Evolutionary conservation across 108 stramenopile species (phyloP).

Genomic region (Pseudonitzschia multiseries): DNA sequence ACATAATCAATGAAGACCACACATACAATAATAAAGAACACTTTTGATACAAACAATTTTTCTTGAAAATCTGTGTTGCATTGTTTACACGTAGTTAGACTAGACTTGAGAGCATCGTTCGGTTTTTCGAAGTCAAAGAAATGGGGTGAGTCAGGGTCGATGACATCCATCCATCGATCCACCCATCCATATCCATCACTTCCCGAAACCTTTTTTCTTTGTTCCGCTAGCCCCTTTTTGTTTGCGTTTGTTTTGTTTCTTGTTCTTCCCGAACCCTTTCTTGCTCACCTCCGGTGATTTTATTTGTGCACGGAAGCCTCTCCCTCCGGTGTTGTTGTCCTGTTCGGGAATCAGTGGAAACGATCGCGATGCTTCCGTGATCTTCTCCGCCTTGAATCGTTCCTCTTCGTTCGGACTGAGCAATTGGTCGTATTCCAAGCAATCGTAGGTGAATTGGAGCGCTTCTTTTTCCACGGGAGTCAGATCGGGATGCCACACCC

Average conservation of each 20-base stretch:
- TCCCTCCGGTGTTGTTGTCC: background rate
- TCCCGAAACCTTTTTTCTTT: slow-evolving; percentile 9
- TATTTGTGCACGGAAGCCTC: background rate
- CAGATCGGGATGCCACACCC: slow-evolving; percentile 94
- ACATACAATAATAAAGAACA: background rate
- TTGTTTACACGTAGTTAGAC: too few species aligned
- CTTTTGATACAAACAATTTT: background rate
- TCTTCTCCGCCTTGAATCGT: slow-evolving; percentile 50
- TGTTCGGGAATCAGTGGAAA: slow-evolving; percentile 49
- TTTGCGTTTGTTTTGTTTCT: slow-evolving; percentile 21
- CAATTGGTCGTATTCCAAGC: slow-evolving; percentile 72
- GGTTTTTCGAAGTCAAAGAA: too few species aligned
- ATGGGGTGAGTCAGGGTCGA: too few species aligned
- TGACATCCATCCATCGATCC: too few species aligned
- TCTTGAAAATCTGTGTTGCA: too few species aligned
- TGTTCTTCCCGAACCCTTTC: slow-evolving; percentile 17
- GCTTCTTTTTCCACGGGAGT: slow-evolving; percentile 74
- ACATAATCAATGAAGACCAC: too few species aligned
- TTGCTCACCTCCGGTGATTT: slow-evolving; percentile 1
- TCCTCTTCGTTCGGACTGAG: slow-evolving; percentile 49
- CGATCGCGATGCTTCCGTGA: slow-evolving; percentile 44
- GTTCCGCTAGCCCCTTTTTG: slow-evolving; percentile 14
- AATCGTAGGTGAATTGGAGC: slow-evolving; percentile 86
- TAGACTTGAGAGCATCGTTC: too few species aligned
- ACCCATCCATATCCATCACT: background rate